Base-by-base conservation (phyloP, 768 basidiomycete species). In the Mycena belliarum region DNA sequence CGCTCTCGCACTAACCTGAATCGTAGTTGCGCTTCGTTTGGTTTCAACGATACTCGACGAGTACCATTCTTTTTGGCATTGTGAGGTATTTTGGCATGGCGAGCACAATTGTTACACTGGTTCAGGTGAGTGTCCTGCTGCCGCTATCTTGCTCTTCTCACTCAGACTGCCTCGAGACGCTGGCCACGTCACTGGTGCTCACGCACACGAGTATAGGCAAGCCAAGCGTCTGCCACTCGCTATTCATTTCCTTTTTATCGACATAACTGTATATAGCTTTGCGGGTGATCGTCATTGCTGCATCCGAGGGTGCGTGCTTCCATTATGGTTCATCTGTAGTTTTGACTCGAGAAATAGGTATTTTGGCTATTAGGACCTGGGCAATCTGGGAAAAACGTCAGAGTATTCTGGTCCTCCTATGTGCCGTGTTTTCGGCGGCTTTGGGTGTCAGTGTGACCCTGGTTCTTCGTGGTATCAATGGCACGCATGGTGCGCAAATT, bases 341-440 rank as follows among this genome's bases (percentile, higher is more conserved):
- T 0, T 45, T 40, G 18, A 42, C 20, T 43, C 15, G 1, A 6
- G n/a, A 32, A 20, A 44, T 20, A 68, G 68, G 59, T 14, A 59
- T 69, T 21, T 55, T 69, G 14, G 68, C 59, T 2, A 51, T 57
- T 32, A 43, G 68, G 20, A 67, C 66, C 21, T 69, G 68, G 67
- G 67, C 66, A 1, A 60, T 69, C 32, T 69, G 68, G 68, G 64
- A 62, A 32, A 60, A 44, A 23, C 59, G 46, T 25, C 53, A 44
- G 2, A 10, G 20, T 20, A 49, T 69, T 18, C 32, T 58, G 15
- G 33, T 61, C 43, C 23, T 58, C 15, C 35, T 64, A 9, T 49
- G 45, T 23, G 8, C 55, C 20, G 11, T 59, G 20, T 64, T 56
- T 23, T 32, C 38, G 10, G 59, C 42, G 0, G 52, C 55, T n/a